These are phyloP conservation scores for Stereum hirsutum DNA, from an alignment of 1,284 basidiomycete genomes.

Conservation along the genomic window DNA sequence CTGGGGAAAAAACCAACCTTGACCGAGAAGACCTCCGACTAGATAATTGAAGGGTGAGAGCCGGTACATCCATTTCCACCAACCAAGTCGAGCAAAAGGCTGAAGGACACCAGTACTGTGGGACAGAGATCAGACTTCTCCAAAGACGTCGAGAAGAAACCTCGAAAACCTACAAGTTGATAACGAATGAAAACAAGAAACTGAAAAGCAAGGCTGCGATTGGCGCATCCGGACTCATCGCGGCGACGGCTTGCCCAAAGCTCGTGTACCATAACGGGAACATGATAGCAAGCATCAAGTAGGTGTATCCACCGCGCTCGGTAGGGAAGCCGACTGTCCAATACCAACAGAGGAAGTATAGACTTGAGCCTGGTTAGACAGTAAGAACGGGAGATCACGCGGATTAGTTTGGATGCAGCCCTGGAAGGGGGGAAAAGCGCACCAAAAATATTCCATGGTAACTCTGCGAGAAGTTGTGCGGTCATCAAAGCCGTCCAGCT, in stretches of 20 bases:
- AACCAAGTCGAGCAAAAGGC: slow-evolving; percentile 54
- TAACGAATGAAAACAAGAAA: slow-evolving; percentile 51
- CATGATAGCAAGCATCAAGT: slow-evolving; percentile 35
- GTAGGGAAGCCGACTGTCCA: slow-evolving; percentile 58
- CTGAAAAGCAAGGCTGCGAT: slow-evolving; percentile 58
- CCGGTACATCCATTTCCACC: slow-evolving; percentile 82
- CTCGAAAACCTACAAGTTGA: slow-evolving; percentile 43
- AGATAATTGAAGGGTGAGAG: slow-evolving; percentile 71
- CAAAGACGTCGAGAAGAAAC: slow-evolving; percentile 4
- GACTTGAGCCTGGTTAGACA: too few species aligned
- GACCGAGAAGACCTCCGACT: slow-evolving; percentile 45
- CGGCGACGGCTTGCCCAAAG: slow-evolving; percentile 53
- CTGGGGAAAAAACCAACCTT: slow-evolving; percentile 32
- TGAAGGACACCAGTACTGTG: slow-evolving; percentile 58
- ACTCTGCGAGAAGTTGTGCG: slow-evolving; percentile 51
- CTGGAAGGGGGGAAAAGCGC: too few species aligned
- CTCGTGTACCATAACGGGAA: slow-evolving; percentile 49
- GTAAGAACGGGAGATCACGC: too few species aligned
- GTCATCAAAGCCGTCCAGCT: slow-evolving; percentile 71
- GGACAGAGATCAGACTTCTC: slow-evolving; percentile 9
- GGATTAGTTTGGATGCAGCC: too few species aligned
- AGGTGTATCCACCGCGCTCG: slow-evolving; percentile 47
- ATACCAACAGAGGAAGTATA: slow-evolving; percentile 64
- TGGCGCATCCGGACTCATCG: slow-evolving; percentile 57
- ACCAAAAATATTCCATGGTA: slow-evolving; percentile 60